Conservation (phyloP, 2,329 filamentous ascomycete genomes). For the Aspergillus neoniger region DNA sequence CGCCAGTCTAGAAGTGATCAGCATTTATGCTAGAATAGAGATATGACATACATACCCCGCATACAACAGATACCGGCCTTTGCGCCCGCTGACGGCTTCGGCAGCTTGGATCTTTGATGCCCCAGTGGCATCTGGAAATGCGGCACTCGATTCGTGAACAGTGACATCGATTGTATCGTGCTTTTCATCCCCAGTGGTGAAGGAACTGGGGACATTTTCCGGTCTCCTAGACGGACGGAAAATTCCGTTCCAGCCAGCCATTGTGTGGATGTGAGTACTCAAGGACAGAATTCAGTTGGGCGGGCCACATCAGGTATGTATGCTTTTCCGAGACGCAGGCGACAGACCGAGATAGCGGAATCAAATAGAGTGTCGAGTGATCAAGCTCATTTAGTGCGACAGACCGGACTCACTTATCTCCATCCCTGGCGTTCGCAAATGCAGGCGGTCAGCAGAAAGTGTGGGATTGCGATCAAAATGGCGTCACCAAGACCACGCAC, state of each 20-base stretch:
- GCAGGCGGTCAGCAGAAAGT: background rate
- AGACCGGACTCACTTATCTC: background rate
- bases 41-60: slow-evolving; percentile 24
- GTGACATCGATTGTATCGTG: slow-evolving; percentile 11
- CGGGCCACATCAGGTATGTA: background rate
- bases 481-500: background rate
- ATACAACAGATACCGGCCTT: slow-evolving; percentile 33
- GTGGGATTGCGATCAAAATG: background rate
- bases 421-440: background rate
- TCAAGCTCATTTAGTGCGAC: background rate
- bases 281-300: background rate
- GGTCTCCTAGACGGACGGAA: background rate
- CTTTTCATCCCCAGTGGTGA: slow-evolving; percentile 13
- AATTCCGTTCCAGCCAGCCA: slow-evolving; percentile 8
- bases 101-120: slow-evolving; percentile 33
- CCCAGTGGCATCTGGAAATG: slow-evolving; percentile 19
- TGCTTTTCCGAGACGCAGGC: background rate
- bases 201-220: background rate
- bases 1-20: slow-evolving; percentile 25
- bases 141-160: slow-evolving; percentile 1
- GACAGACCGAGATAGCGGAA: background rate
- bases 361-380: background rate
- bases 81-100: slow-evolving; percentile 32
- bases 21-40: background rate
- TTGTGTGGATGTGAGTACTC: background rate